phyloP scores from a whole-genome alignment of 2,329 filamentous ascomycete species.

The Fusarium sp. region DNA sequence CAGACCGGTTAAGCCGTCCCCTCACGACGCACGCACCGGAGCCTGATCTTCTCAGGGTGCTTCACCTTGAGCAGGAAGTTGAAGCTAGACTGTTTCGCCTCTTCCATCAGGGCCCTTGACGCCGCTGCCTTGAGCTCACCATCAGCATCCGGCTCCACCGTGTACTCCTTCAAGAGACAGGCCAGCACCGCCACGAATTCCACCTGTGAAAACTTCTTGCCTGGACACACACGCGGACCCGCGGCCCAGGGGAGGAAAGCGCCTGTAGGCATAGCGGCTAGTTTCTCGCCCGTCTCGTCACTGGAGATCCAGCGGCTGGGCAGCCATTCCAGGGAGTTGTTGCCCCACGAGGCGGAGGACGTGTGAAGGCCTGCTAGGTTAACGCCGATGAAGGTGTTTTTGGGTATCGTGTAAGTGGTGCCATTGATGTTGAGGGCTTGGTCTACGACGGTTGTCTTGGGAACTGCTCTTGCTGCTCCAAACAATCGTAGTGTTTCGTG shows the following conservation, averaged over 20 bases:
- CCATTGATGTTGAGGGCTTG: slow-evolving; percentile 36
- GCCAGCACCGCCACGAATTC: slow-evolving; percentile 45
- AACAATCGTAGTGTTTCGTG: slow-evolving; percentile 42
- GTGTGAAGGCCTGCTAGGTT: slow-evolving; percentile 39
- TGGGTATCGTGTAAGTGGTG: slow-evolving; percentile 32
- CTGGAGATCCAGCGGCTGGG: slow-evolving; percentile 41
- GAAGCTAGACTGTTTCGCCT: slow-evolving; percentile 44
- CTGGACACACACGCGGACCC: slow-evolving; percentile 38
- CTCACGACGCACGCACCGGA: slow-evolving; percentile 36
- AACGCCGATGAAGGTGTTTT: slow-evolving; percentile 38
- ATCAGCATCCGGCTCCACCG: slow-evolving; percentile 35
- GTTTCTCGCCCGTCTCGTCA: slow-evolving; percentile 29
- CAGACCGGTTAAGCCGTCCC: background rate
- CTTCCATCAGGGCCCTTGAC: slow-evolving; percentile 35
- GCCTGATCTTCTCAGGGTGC: slow-evolving; percentile 39
- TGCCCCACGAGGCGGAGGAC: slow-evolving; percentile 38
- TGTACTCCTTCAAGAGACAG: slow-evolving; percentile 32
- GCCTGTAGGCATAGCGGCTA: slow-evolving; percentile 20
- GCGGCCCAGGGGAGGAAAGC: slow-evolving; percentile 39
- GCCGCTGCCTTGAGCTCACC: slow-evolving; percentile 30
- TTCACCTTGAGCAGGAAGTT: slow-evolving; percentile 45
- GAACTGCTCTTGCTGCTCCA: slow-evolving; percentile 36
- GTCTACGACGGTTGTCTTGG: slow-evolving; percentile 35
- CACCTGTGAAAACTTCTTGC: slow-evolving; percentile 46
- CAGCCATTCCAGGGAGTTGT: slow-evolving; percentile 36